Evolutionary conservation across 1,139 yeast genomes (phyloP).

Genomic region (Blastobotrys aristatus): DNA sequence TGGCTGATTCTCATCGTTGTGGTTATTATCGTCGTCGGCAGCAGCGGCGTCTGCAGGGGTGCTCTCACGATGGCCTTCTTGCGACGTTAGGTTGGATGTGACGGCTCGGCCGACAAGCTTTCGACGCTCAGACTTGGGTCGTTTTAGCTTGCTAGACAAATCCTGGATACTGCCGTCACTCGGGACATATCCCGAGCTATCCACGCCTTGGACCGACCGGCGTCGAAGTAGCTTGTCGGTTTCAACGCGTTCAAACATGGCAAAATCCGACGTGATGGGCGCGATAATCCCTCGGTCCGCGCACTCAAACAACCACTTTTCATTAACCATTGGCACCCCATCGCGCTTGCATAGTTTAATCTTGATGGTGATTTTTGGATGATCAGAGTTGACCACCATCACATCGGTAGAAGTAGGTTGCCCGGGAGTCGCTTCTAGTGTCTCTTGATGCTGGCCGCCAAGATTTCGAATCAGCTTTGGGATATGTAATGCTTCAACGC

Average conservation of each 20-base stretch:
- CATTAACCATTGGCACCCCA: conserved; percentile 46
- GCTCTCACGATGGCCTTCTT: not conserved
- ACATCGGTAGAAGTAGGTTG: conserved; percentile 8
- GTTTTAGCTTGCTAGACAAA: not conserved
- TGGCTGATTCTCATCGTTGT: conserved; percentile 7
- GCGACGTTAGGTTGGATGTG: conserved; percentile 13
- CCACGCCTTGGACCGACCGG: conserved; percentile 3
- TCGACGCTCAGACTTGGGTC: conserved; percentile 4
- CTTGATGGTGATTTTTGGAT: conserved; percentile 1
- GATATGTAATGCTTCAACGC: conserved; percentile 73
- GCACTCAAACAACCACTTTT: conserved; percentile 49
- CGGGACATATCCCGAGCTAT: not conserved
- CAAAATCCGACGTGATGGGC: conserved; percentile 1
- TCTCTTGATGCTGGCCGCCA: conserved; percentile 46
- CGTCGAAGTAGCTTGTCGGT: conserved; percentile 4
- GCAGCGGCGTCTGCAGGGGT: conserved; percentile 4
- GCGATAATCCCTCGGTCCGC: conserved; percentile 9
- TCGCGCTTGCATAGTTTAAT: conserved; percentile 6
- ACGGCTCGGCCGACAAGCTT: conserved; percentile 19
- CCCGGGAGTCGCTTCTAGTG: conserved; percentile 20
- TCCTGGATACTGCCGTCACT: not conserved
- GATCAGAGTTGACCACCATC: conserved; percentile 4
- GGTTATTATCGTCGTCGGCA: not conserved
- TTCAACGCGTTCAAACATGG: conserved; percentile 4
- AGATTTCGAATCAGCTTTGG: conserved; percentile 50